Evolutionary conservation across 2,329 filamentous ascomycete species (phyloP).

Genomic region (Penicillium fuscoglaucum): DNA sequence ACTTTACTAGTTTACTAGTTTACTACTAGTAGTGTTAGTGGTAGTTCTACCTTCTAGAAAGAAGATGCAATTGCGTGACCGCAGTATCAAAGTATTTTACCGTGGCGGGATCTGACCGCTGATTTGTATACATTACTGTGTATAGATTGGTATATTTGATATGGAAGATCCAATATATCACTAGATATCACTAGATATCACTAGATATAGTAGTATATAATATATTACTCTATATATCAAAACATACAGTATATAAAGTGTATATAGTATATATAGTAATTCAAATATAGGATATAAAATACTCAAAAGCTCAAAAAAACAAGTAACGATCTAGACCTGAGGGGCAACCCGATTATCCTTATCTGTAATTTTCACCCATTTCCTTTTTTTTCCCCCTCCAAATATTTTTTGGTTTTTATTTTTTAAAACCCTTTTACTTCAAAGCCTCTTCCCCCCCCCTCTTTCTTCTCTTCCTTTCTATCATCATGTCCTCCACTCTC

Average conservation of each 20-base stretch:
- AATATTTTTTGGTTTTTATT: slow-evolving; percentile 20
- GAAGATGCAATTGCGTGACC: slow-evolving; percentile 6
- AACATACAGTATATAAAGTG: not conserved
- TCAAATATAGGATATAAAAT: not conserved
- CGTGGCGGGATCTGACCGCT: not conserved
- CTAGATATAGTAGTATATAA: not conserved
- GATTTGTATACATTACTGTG: too few relatives aligned
- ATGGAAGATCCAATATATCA: not conserved
- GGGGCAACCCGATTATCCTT: slow-evolving; percentile 12
- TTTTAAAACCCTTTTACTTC: slow-evolving; percentile 23
- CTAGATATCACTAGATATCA: not conserved
- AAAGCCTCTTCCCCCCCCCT: slow-evolving; percentile 10
- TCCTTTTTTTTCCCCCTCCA: slow-evolving; percentile 14
- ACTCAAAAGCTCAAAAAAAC: not conserved
- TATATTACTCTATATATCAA: not conserved
- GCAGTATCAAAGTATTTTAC: slow-evolving; percentile 3
- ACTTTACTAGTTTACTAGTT: not conserved
- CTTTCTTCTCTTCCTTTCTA: slow-evolving; percentile 18
- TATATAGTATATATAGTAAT: not conserved
- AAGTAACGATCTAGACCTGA: slow-evolving; percentile 5
- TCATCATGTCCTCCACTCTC: slow-evolving; percentile 43
- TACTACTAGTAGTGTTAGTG: too few relatives aligned
- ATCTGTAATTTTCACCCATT: slow-evolving; percentile 13
- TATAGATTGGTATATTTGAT: not conserved
- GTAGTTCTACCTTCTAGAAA: slow-evolving; percentile 2